Evolutionary conservation across 148 eudicot genomes (phyloP), one percentile per base, ranked within the genome.

Genomic region (Chenopodium formosanum): DNA sequence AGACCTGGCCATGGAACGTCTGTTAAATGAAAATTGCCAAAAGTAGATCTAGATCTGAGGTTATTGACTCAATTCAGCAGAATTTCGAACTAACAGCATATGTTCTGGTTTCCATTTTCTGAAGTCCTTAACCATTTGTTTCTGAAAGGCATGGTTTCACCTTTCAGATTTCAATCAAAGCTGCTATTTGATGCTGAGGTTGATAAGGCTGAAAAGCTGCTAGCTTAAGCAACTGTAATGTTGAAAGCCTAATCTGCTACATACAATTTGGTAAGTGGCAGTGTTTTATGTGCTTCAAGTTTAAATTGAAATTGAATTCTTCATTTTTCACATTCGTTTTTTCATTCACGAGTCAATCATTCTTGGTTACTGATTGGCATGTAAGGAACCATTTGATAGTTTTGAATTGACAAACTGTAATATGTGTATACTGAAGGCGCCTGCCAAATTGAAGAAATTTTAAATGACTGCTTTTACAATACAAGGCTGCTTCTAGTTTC

Each of bases 171-270:
- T 44, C 50, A 40, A 40, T 63, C 58, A 37, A 25, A 63, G 53
- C 27, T 70, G 34, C 70, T 56, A 13, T 58, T 34, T 79, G 67
- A 79, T 52, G n/a, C 75, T 34, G 66, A 70, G 75, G 50, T 79
- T 32, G 48, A 50, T 31, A 1, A 52, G 34, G 17, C 68, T 40
- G 23, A 37, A 14, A 12, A 27, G 25, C 63, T 34, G 23, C 25
- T 62, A 37, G 56, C 66, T 27, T 58, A 4, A 23, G 19, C 58
- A 62, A 77, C 22, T 63, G 44, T 62, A 44, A 60, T 9, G 69
- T 31, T 27, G 79, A n/a, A 34, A 62, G 9, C 8, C 20, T 11
- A 32, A 37, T 78, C 72, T 64, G 70, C 71, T 63, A 27, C 31
- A 64, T 64, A 34, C 56, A 20, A 2, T 65, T 40, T 37, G 79